These are phyloP conservation scores for Monosporozyma aerobia DNA, from an alignment of 805 yeast genomes.

Conservation along the genomic window DNA sequence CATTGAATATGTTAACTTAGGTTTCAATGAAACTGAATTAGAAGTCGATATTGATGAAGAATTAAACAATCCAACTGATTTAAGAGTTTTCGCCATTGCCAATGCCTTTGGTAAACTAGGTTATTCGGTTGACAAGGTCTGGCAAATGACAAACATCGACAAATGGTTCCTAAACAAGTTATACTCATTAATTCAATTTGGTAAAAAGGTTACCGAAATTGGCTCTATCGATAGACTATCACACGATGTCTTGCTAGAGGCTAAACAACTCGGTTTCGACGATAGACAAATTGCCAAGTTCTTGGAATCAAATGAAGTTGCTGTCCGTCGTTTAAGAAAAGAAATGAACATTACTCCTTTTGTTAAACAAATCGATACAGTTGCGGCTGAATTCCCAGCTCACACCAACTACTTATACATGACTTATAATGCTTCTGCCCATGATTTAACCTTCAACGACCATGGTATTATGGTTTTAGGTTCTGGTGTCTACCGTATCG, in stretches of 20 bases:
- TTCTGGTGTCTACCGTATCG: conserved; percentile 97
- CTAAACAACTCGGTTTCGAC: conserved; percentile 94
- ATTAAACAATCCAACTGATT: conserved; percentile 94
- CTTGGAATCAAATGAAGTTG: conserved; percentile 82
- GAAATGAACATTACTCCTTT: conserved; percentile 83
- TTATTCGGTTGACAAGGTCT: conserved; percentile 84
- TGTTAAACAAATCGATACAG: conserved; percentile 95
- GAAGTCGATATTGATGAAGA: conserved; percentile 88
- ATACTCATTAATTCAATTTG: conserved; percentile 62
- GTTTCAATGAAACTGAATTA: conserved; percentile 83
- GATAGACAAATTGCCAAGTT: conserved; percentile 93
- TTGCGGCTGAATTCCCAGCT: conserved; percentile 98
- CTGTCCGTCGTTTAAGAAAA: conserved; percentile 79
- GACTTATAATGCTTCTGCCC: conserved; percentile 85
- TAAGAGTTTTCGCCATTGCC: conserved; percentile 92
- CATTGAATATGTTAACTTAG: conserved; percentile 90
- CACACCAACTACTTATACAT: conserved; percentile 87
- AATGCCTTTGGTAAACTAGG: conserved; percentile 77
- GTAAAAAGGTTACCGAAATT: conserved; percentile 47
- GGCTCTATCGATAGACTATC: conserved; percentile 55
- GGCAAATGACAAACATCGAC: conserved; percentile 86
- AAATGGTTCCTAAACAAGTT: conserved; percentile 93
- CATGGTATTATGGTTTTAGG: conserved; percentile 94
- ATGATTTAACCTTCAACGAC: conserved; percentile 83
- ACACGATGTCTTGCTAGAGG: conserved; percentile 55